Percentiles rank a stretch among this genome's conserved stretches.
Evolutionary conservation across 768 basidiomycete species (phyloP).

Genomic region (Termitomyces sp.): DNA sequence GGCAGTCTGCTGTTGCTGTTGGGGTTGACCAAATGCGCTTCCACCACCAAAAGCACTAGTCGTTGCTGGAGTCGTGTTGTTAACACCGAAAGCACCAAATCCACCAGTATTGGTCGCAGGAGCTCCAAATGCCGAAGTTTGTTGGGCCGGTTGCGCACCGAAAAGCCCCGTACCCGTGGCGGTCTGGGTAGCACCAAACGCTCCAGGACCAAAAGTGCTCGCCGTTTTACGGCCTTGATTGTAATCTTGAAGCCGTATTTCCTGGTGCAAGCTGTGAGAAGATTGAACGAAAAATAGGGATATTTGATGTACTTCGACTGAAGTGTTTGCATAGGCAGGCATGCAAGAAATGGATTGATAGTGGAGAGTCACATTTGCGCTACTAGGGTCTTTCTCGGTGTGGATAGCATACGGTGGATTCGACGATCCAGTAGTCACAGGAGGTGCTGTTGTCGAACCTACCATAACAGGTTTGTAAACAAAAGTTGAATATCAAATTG

Average conservation of each 20-base stretch:
- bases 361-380: constrained; percentile 45
- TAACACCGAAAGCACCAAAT: constrained; percentile 42
- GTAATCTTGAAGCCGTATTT: constrained; percentile 76
- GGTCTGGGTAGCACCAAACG: constrained; percentile 44
- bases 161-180: constrained; percentile 34
- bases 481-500: neutral
- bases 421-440: constrained; percentile 66
- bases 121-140: constrained; percentile 36
- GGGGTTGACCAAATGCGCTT: constrained; percentile 50
- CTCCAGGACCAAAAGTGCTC: constrained; percentile 51
- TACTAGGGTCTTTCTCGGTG: constrained; percentile 62
- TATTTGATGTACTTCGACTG: constrained; percentile 58
- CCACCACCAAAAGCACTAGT: constrained; percentile 45
- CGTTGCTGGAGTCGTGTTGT: constrained; percentile 20
- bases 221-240: constrained; percentile 70
- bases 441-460: constrained; percentile 29
- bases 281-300: constrained; percentile 4
- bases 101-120: constrained; percentile 26
- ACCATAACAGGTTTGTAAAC: constrained; percentile 18
- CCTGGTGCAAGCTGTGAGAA: constrained; percentile 34
- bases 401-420: constrained; percentile 59
- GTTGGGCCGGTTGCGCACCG: constrained; percentile 43
- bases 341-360: constrained; percentile 84
- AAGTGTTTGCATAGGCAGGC: constrained; percentile 73
- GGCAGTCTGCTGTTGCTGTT: constrained; percentile 22